Evolutionary conservation across 2,329 filamentous ascomycete genomes (phyloP).

Genomic region (Colletotrichum tabaci): DNA sequence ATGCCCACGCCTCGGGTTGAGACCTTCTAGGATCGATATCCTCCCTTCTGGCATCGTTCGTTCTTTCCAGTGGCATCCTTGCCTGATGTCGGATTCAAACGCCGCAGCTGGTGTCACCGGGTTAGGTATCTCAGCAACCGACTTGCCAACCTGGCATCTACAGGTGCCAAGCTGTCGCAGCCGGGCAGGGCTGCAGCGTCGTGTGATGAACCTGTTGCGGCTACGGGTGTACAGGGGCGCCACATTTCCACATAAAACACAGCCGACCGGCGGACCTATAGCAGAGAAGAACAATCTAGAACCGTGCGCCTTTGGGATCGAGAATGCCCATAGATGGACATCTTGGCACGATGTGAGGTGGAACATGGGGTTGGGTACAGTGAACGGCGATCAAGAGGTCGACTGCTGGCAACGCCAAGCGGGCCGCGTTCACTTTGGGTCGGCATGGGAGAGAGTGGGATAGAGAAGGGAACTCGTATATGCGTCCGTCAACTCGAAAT

Average conservation of each 20-base stretch:
- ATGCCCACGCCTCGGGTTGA: conserved; percentile 3
- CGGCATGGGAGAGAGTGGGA: not conserved
- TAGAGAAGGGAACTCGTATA: not conserved
- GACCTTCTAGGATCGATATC: conserved; percentile 18
- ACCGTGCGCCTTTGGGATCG: conserved; percentile 11
- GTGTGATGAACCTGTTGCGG: conserved; percentile 27
- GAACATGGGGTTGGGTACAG: not conserved
- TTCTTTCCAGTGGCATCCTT: conserved; percentile 15
- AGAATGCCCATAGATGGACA: not conserved
- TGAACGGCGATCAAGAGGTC: not conserved
- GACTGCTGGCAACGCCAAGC: not conserved
- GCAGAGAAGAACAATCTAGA: conserved; percentile 21
- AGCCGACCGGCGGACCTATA: not conserved
- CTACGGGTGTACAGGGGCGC: conserved; percentile 13
- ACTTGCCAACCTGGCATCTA: conserved; percentile 25
- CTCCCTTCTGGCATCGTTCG: conserved; percentile 9
- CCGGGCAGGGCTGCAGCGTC: conserved; percentile 35
- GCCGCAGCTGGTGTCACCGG: conserved; percentile 30
- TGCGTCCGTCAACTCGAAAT: not conserved
- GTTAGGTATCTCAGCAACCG: conserved; percentile 26
- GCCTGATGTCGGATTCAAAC: conserved; percentile 7
- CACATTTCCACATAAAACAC: conserved; percentile 7
- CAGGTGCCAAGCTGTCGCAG: conserved; percentile 35
- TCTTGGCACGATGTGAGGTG: conserved; percentile 7
- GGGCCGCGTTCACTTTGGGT: not conserved